Evolutionary conservation across 2,329 filamentous ascomycete species (phyloP), one percentile per base, ranked within the genome.

Genomic region (Cladophialophora immunda): DNA sequence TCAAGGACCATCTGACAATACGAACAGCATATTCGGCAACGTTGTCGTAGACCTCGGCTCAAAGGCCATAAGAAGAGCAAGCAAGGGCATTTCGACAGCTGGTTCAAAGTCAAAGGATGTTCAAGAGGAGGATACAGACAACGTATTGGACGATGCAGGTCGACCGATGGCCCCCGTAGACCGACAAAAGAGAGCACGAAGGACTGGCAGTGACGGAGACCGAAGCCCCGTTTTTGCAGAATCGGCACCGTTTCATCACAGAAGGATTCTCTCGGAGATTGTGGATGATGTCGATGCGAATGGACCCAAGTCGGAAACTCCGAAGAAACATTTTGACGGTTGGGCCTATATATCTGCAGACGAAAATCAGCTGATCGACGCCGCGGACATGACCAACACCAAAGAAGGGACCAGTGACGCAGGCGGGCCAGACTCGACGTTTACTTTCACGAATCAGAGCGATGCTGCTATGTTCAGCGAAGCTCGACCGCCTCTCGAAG

Each of bases 1-100:
- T 41, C 69, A 73, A 54, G 68, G 69, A 29, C 63, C 58, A 19
- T 64, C 70, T 22, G 71, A 65, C 25, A 41, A 56, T 29, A 13
- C 64, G 11, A 66, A 62, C 27, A 82, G 79, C 60, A 92, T 93
- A 72, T 93, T 93, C 76, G 85, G 88, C 57, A 89, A 89, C 50
- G 90, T 94, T 71, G 86, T 83, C 62, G 78, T 84, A 34, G 83
- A 85, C 15, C 89, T 92, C 25, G 84, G 88, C 58, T 80, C 87
- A 30, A 91, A 91, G 73, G 86, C 89, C 6, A 77, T 80, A 0
- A 70, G 69, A 60, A 67, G 93, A 91, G 79, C 89, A 88, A 72
- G 90, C 4, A 97, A 95, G 80, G 93, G 93, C 9, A 86, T 97
- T 62, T 91, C 93, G 0, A 96, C 97, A 69, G 80, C 94, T 9